These are phyloP conservation scores for Linaria vulgaris DNA, from an alignment of 257 asterid species.

Conservation along the genomic window DNA sequence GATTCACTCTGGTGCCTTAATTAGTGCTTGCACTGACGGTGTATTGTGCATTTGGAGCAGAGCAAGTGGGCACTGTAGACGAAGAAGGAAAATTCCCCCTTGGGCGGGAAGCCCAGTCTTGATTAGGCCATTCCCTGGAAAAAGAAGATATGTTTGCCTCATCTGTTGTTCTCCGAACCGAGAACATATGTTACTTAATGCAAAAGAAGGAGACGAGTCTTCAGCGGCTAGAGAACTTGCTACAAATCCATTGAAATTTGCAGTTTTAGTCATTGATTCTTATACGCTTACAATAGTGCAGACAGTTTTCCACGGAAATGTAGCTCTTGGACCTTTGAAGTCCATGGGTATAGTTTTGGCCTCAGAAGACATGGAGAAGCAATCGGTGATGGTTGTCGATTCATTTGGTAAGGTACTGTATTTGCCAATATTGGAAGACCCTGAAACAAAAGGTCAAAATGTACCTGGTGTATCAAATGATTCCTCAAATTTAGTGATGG, in stretches of 20 bases:
- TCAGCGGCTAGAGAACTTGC: constrained; percentile 42
- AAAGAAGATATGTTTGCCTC: constrained; percentile 74
- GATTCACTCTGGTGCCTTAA: constrained; percentile 51
- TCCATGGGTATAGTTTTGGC: constrained; percentile 57
- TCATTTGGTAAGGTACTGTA: constrained; percentile 64
- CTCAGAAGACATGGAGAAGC: constrained; percentile 53
- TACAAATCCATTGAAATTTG: constrained; percentile 50
- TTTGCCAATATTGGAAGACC: constrained; percentile 60
- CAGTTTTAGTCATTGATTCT: constrained; percentile 69
- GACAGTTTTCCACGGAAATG: constrained; percentile 77
- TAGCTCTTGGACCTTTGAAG: constrained; percentile 74
- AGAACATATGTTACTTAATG: constrained; percentile 39
- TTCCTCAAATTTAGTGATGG: constrained; percentile 40
- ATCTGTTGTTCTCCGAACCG: constrained; percentile 53
- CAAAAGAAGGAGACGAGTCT: constrained; percentile 32
- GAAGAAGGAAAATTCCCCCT: constrained; percentile 93
- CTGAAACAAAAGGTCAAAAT: constrained; percentile 43
- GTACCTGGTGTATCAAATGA: constrained; percentile 33
- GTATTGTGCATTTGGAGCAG: constrained; percentile 90
- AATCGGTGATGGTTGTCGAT: constrained; percentile 72
- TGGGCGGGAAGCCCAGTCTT: constrained; percentile 88
- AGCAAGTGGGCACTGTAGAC: constrained; percentile 83
- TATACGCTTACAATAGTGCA: constrained; percentile 75
- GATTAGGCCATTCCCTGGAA: constrained; percentile 60
- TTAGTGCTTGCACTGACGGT: constrained; percentile 87